Evolutionary conservation across 2,329 filamentous ascomycete species (phyloP), one percentile per base, ranked within the genome.

Genomic region (Ophiocordyceps camponoti-rufipedis): DNA sequence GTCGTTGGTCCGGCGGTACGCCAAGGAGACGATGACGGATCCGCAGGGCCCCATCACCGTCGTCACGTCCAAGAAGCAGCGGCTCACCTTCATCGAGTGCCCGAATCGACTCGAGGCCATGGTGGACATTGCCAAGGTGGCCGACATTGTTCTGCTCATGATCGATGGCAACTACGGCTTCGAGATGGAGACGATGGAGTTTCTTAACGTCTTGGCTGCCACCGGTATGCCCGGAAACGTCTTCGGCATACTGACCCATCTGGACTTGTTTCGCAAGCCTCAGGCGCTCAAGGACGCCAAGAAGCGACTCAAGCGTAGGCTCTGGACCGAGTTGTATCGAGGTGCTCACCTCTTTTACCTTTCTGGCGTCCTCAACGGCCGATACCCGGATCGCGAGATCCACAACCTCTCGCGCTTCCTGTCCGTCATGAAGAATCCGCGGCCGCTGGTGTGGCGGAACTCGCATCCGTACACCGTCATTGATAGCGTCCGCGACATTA

Each of bases 151-250:
- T 6, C 72, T 98, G 44, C 74, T 98, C 47, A 91, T 98, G 85
- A 98, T 98, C 54, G 91, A 98, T 59, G 93, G 91, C 46, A 96
- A 96, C 65, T 98, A 84, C 57, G 93, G 91, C 13, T 98, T 98
- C 58, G 91, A 98, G 66, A 98, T 98, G 91, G 91, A 98, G 71
- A 98, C 91, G 0, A 98, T 98, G 91, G 91, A 98, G 64, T 98
- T 98, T 50, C 68, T 98, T 57, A 96, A 95, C 55, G 80, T 95
- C 16, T 70, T 98, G 44, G 82, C 85, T n/a, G 78, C 86, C 2
- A 94, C 85, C 29, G 91, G 91, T 62, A 96, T 98, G 89, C 91
- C 93, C 0, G 89, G 91, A 52, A 98, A 98, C 55, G 88, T 98
- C 35, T 96, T 98, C 59, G 91, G 91, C 45, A 88, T 98, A 47